Evolutionary conservation across 2,329 filamentous ascomycete species (phyloP), one percentile per base, ranked within the genome.

Genomic region (Aotearoamyces nothofagi): DNA sequence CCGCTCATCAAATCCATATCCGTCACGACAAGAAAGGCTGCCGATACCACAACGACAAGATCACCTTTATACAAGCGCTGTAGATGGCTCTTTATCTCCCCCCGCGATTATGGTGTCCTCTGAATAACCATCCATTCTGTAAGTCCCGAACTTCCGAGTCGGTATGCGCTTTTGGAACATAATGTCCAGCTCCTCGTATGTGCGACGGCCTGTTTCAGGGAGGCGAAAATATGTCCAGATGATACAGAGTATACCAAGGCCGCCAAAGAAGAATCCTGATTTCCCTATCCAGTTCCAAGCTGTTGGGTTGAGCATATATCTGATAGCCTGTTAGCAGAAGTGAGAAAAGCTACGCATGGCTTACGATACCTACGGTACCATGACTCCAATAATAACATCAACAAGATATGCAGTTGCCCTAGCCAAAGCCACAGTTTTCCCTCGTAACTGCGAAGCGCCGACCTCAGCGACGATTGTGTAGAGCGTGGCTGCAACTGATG

Each of bases 351-450:
- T n/a, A n/a, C n/a, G n/a, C n/a, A n/a, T n/a, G n/a, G n/a, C n/a
- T n/a, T n/a, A n/a, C n/a, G n/a, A n/a, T n/a, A n/a, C n/a, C n/a
- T 22, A 22, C 8, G 24, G 24, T 12, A 12, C 9, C 24, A 25
- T 14, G 9, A 25, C 24, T 8, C 10, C 24, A 14, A n/a, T 25
- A 12, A 25, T 12, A n/a, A 25, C 13, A 12, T n/a, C 10, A n/a
- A 25, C 10, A 7, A 25, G 13, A 12, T 25, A 25, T 12, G 24
- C 24, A n/a, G 36, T 58, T 53, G 1, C 47, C 49, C 4, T 55
- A 5, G 54, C 52, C 15, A 58, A 36, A 2, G 51, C 49, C 16
- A 52, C 50, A 2, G 54, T 58, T 33, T 50, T 49, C 3, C 48
- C 48, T 3, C 54, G 46, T 5, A 58, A 40, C 5, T 38, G 39